Evolutionary conservation across 148 eudicot genomes (phyloP), one percentile per base, ranked within the genome.

Genomic region (Silene conica): DNA sequence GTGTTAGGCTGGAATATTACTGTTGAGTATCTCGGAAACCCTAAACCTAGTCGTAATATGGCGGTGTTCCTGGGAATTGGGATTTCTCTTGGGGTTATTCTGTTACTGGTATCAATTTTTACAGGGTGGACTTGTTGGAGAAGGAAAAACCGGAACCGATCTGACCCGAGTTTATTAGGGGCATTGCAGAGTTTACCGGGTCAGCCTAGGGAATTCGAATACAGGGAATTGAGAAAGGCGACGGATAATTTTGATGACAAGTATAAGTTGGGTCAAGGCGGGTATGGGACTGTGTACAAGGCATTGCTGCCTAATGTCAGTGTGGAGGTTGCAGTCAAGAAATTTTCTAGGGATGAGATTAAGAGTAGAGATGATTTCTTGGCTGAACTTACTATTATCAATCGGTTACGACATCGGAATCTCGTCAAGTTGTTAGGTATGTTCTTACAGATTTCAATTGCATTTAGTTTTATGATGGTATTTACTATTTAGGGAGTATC

Each of bases 331-430:
- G 98, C 98, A 0, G 92, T 93, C 7, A 93, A 93, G 79, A 82
- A 85, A 78, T 93, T 93, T 59, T 82, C 85, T 0, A 87, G 98
- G 52, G 98, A 85, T 73, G 90, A 85, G 57, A 63, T 91, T 38
- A 86, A 91, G 72, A 88, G 97, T 14, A 80, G 83, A 34, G 97
- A 85, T 60, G 98, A 93, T 86, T 93, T 93, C 82, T 83, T 93
- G 83, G 83, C 91, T 22, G 98, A 93, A 80, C 90, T 93, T 41
- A 88, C 92, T 13, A 93, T 93, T 23, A 93, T 93, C 76, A 93
- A 93, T 54, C 89, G 92, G 22, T 89, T 93, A 73, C 88, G 98
- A 7, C 98, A 93, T 34, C 83, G 79, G 56, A 86, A 93, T 83
- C 97, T 93, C 16, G 98, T 91, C 73, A 86, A 78, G 68, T 77